Percentiles rank a stretch among this genome's conserved stretches.
Conservation (phyloP, 805 yeast genomes). For the Starmerella roubikii region DNA sequence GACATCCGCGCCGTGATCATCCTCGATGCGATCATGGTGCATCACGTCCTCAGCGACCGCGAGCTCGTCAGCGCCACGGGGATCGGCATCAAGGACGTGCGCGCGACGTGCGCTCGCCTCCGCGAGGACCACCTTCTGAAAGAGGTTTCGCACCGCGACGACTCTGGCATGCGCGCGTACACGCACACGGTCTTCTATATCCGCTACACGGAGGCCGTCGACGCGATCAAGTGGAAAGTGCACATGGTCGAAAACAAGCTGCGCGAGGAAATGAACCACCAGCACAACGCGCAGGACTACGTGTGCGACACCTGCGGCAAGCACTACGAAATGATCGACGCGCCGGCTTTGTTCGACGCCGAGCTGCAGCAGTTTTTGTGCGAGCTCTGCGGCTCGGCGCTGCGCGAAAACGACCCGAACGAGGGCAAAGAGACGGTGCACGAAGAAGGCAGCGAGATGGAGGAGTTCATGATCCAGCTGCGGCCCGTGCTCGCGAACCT, state of each 20-base stretch:
- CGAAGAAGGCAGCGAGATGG: constrained; percentile 39
- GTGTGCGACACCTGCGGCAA: constrained; percentile 76
- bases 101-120: constrained; percentile 65
- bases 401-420: constrained; percentile 54
- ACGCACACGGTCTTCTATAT: constrained; percentile 73
- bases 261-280: constrained; percentile 70
- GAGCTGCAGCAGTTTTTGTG: constrained; percentile 74
- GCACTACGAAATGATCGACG: constrained; percentile 75
- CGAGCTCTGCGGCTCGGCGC: constrained; percentile 61
- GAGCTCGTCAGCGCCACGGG: constrained; percentile 72
- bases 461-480: constrained; percentile 73
- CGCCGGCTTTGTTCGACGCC: constrained; percentile 64
- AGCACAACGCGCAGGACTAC: constrained; percentile 86
- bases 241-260: constrained; percentile 68
- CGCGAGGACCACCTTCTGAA: constrained; percentile 67
- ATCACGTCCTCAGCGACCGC: constrained; percentile 83
- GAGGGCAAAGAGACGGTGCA: constrained; percentile 55
- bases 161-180: constrained; percentile 48
- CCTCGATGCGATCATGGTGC: constrained; percentile 74
- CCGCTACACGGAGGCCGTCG: constrained; percentile 86
- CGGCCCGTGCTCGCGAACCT: constrained; percentile 76
- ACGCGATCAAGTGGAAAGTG: constrained; percentile 91
- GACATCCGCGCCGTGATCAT: constrained; percentile 70
- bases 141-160: constrained; percentile 33
- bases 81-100: constrained; percentile 71